phyloP scores from a whole-genome alignment of 495 filamentous ascomycete genomes.

The Penicillium alfredii region DNA sequence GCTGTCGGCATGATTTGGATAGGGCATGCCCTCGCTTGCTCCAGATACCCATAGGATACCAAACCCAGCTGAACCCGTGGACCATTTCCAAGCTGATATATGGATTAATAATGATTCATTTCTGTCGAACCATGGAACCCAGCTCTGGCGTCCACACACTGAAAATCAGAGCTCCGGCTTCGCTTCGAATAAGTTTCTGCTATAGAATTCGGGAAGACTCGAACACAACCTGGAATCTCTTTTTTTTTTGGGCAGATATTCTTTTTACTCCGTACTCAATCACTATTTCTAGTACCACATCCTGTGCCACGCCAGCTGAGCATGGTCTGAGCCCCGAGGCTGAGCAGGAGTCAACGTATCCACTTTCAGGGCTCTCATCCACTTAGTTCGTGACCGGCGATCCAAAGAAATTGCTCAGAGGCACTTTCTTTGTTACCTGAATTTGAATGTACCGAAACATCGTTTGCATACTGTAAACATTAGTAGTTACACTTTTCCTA shows the following conservation, averaged over 20 bases:
- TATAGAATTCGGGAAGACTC: too few species aligned
- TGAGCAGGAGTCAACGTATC: slow-evolving; percentile 18
- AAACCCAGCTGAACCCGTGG: too few species aligned
- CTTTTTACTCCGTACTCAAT: neutral
- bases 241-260: too few species aligned
- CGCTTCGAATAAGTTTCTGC: too few species aligned
- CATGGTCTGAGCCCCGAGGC: slow-evolving; percentile 20
- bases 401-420: slow-evolving; percentile 21
- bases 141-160: slow-evolving; percentile 6
- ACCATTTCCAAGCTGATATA: slow-evolving; percentile 5
- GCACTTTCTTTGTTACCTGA: slow-evolving; percentile 22
- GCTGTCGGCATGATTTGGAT: too few species aligned
- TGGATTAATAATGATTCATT: too few species aligned
- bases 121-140: slow-evolving; percentile 20
- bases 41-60: neutral
- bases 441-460: slow-evolving; percentile 2
- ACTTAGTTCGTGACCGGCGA: slow-evolving; percentile 19
- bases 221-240: too few species aligned
- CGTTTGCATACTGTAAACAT: slow-evolving; percentile 14
- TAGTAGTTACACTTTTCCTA: too few species aligned
- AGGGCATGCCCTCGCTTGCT: slow-evolving; percentile 3
- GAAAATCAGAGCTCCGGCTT: too few species aligned
- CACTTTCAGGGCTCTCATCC: slow-evolving; percentile 31
- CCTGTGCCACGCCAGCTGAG: too few species aligned
- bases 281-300: too few species aligned